Evolutionary conservation across 1,284 basidiomycete species (phyloP).

Genomic region (Boletus sp.): DNA sequence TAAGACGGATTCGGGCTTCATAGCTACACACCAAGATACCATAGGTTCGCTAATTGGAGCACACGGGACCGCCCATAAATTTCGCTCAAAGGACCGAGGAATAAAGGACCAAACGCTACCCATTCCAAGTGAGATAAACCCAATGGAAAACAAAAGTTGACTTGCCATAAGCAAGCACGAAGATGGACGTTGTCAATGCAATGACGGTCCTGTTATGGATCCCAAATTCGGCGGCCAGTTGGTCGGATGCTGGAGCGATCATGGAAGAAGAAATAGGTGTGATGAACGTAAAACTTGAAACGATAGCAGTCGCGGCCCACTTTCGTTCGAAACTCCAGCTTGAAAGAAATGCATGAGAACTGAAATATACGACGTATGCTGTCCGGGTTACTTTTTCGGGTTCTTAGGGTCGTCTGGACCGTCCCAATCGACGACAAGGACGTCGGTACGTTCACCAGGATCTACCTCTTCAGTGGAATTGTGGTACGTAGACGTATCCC

Average conservation of each 20-base stretch:
- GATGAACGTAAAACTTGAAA: slow-evolving; percentile 56
- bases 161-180: slow-evolving; percentile 67
- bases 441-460: not conserved
- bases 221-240: slow-evolving; percentile 58
- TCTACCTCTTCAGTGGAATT: not conserved
- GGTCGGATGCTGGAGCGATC: slow-evolving; percentile 65
- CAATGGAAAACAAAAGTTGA: not conserved
- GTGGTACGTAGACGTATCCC: not conserved
- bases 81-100: slow-evolving; percentile 62
- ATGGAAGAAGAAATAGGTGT: slow-evolving; percentile 59
- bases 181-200: slow-evolving; percentile 68
- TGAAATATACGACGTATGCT: no score
- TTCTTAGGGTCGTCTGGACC: slow-evolving; percentile 41
- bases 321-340: slow-evolving; percentile 55
- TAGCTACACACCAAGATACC: slow-evolving; percentile 53
- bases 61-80: slow-evolving; percentile 52
- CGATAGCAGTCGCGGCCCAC: slow-evolving; percentile 51
- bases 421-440: slow-evolving; percentile 41
- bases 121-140: slow-evolving; percentile 26
- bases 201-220: slow-evolving; percentile 55
- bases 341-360: not conserved
- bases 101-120: slow-evolving; percentile 51
- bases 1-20: slow-evolving; percentile 15
- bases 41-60: slow-evolving; percentile 57
- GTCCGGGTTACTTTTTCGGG: slow-evolving; percentile 39